A percentile compares a stretch with the other conserved stretches of the same genome.
These are phyloP conservation scores for Perilla frutescens DNA, from an alignment of 257 asterid species.

Conservation along the genomic window DNA sequence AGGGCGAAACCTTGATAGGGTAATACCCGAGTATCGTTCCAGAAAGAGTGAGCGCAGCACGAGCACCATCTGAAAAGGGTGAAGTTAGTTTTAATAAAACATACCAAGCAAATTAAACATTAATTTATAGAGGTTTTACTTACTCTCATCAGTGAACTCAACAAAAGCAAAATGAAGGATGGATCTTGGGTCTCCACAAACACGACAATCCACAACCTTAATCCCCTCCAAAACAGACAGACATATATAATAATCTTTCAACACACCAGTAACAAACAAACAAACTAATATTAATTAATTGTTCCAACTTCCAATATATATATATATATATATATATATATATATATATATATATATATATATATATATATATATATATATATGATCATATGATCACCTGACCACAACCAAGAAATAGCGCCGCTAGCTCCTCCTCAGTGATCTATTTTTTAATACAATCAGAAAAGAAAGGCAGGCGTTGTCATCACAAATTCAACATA, in stretches of 20 bases:
- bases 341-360: no score
- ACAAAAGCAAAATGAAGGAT: conserved; percentile 67
- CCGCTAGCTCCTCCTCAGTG: conserved; percentile 65
- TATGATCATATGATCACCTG: conserved; percentile 53
- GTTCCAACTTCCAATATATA: no score
- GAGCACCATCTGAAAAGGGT: no score
- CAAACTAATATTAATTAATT: no score
- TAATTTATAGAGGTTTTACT: no score
- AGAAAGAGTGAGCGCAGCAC: conserved; percentile 54
- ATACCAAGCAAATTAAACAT: no score
- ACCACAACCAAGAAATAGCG: conserved; percentile 60
- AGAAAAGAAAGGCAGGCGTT: not conserved
- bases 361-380: no score
- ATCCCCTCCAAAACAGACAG: conserved; percentile 24
- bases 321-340: no score
- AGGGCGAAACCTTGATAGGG: conserved; percentile 66
- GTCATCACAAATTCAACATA: not conserved
- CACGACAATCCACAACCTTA: conserved; percentile 69
- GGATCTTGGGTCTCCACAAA: conserved; percentile 67
- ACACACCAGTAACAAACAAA: not conserved
- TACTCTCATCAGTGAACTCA: conserved; percentile 68
- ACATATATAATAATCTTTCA: not conserved
- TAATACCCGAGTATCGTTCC: conserved; percentile 69
- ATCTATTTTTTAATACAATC: conserved; percentile 38
- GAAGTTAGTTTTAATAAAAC: no score